phyloP scores from a whole-genome alignment of 1,284 basidiomycete genomes.

The Cryptococcus hybrid region DNA sequence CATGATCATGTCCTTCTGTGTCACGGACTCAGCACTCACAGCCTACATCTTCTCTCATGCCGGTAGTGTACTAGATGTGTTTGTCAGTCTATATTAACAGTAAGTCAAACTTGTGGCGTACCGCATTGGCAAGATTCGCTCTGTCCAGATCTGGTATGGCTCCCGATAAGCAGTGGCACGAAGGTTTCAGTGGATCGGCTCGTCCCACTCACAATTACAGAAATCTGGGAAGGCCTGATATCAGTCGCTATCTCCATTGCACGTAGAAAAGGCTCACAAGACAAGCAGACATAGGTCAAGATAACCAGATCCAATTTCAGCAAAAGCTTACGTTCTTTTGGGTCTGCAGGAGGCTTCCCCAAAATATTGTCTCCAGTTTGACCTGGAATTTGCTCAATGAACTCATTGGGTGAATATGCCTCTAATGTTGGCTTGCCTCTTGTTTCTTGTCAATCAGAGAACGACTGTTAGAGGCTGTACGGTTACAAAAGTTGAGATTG shows the following conservation, averaged over 20 bases:
- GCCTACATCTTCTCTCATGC: conserved; percentile 32
- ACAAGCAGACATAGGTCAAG: conserved; percentile 34
- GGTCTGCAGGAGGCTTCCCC: conserved; percentile 30
- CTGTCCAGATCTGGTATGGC: conserved; percentile 17
- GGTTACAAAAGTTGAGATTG: too few species aligned
- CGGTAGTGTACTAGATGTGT: conserved; percentile 25
- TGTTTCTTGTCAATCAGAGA: too few species aligned
- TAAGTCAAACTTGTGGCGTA: not conserved
- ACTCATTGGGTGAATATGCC: too few species aligned
- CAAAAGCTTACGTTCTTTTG: conserved; percentile 33
- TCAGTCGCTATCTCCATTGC: not conserved
- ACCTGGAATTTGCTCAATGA: conserved; percentile 16
- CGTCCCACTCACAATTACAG: conserved; percentile 16
- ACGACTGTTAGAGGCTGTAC: too few species aligned
- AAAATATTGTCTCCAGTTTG: conserved; percentile 35
- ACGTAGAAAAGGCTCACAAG: conserved; percentile 10
- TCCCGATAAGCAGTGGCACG: not conserved
- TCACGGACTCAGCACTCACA: conserved; percentile 13
- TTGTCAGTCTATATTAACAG: not conserved
- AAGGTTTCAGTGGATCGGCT: too few species aligned
- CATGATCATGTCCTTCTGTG: not conserved
- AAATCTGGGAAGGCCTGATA: conserved; percentile 13
- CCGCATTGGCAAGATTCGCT: conserved; percentile 33
- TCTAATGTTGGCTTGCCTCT: too few species aligned
- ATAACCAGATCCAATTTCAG: conserved; percentile 38